Conservation (phyloP, 2,329 filamentous ascomycete genomes). For the Eutypella sp. region DNA sequence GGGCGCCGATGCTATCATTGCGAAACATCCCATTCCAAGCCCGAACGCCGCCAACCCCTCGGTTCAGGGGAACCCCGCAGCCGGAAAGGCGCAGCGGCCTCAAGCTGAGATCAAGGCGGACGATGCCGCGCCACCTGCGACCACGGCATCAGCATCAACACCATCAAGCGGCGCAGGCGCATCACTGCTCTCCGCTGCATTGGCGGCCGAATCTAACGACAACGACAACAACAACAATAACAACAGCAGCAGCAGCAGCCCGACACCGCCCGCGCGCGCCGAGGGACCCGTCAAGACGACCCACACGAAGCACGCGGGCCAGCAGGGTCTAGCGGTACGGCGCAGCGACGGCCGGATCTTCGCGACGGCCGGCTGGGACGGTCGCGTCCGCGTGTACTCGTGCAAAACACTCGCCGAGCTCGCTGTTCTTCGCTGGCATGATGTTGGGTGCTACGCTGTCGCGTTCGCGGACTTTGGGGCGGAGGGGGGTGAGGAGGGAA, state of each 20-base stretch:
- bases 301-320: slow-evolving; percentile 84
- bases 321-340: slow-evolving; percentile 81
- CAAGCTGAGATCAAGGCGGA: too few relatives aligned
- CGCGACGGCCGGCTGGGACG: slow-evolving; percentile 91
- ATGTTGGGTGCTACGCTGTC: slow-evolving; percentile 77
- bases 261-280: slow-evolving; percentile 27
- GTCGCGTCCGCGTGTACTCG: slow-evolving; percentile 74
- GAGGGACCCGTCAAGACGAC: slow-evolving; percentile 55
- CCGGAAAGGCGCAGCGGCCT: too few relatives aligned
- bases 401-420: slow-evolving; percentile 77
- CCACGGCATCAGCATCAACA: too few relatives aligned
- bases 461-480: slow-evolving; percentile 62
- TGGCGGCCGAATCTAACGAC: slow-evolving; percentile 15
- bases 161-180: neutral
- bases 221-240: too few relatives aligned
- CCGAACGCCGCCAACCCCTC: slow-evolving; percentile 7
- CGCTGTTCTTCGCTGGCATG: slow-evolving; percentile 92
- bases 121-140: too few relatives aligned
- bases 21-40: slow-evolving; percentile 64
- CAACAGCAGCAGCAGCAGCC: slow-evolving; percentile 6
- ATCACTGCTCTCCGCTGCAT: slow-evolving; percentile 26
- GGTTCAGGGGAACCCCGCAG: slow-evolving; percentile 1
- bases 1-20: slow-evolving; percentile 73
- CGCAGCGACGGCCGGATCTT: slow-evolving; percentile 76
- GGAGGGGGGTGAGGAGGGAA: neutral